These are phyloP conservation scores for Phytopythium kandeliae DNA, from an alignment of 352 stramenopile species.

Conservation along the genomic window DNA sequence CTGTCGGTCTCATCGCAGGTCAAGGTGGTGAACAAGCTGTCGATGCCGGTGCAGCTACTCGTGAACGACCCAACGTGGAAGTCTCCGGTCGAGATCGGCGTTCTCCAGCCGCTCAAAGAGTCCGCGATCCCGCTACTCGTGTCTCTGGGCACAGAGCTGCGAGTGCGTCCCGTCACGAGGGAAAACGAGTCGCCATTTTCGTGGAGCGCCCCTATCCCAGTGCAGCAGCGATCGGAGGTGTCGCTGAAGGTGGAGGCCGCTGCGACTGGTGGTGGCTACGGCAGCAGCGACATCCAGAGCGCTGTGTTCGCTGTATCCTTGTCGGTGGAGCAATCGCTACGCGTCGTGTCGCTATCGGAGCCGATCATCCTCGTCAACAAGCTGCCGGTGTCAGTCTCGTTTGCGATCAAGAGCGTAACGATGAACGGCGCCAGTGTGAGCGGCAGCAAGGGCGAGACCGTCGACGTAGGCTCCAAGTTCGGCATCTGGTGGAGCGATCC, in stretches of 20 bases:
- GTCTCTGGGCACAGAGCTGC: slow-evolving; percentile 62
- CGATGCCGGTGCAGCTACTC: slow-evolving; percentile 67
- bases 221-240: slow-evolving; percentile 54
- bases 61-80: slow-evolving; percentile 79
- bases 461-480: slow-evolving; percentile 51
- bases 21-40: slow-evolving; percentile 63
- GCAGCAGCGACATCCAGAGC: slow-evolving; percentile 15
- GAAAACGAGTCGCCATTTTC: slow-evolving; percentile 20
- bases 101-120: slow-evolving; percentile 48
- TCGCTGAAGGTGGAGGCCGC: slow-evolving; percentile 62
- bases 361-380: slow-evolving; percentile 80
- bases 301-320: slow-evolving; percentile 69
- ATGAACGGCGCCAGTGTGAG: slow-evolving; percentile 13
- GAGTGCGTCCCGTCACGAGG: slow-evolving; percentile 31
- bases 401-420: slow-evolving; percentile 2
- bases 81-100: slow-evolving; percentile 62
- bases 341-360: slow-evolving; percentile 56
- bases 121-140: slow-evolving; percentile 66
- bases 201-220: slow-evolving; percentile 74
- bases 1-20: slow-evolving; percentile 76
- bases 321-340: slow-evolving; percentile 58
- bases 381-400: slow-evolving; percentile 59
- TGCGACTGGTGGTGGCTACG: slow-evolving; percentile 13
- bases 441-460: slow-evolving; percentile 25
- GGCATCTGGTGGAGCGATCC: slow-evolving; percentile 77